Evolutionary conservation across 2,329 filamentous ascomycete genomes (phyloP).

Genomic region (Fusarium sp.): DNA sequence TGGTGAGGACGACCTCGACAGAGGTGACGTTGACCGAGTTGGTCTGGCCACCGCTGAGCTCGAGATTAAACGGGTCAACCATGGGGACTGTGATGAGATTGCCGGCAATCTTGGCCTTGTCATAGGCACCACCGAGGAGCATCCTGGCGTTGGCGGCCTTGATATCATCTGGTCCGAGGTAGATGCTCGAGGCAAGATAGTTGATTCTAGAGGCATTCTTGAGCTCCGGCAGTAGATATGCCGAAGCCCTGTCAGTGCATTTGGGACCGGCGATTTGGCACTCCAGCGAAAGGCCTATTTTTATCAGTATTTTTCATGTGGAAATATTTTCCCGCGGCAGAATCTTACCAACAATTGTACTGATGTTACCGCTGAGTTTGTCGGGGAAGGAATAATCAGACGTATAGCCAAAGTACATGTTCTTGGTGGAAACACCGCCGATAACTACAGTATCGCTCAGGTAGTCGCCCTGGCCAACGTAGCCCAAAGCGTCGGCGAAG

Average conservation of each 20-base stretch:
- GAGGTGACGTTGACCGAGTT: background rate
- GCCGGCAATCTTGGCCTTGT: background rate
- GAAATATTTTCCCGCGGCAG: no score
- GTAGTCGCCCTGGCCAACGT: background rate
- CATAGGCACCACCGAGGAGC: background rate
- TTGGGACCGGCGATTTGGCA: background rate
- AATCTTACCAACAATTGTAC: background rate
- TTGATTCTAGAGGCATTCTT: conserved; percentile 5
- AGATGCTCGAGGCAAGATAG: background rate
- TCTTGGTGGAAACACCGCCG: background rate
- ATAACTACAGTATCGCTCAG: background rate
- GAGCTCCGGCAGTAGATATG: background rate
- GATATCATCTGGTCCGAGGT: background rate
- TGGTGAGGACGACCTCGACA: background rate
- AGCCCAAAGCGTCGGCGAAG: background rate
- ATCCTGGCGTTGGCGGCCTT: background rate
- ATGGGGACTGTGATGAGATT: background rate
- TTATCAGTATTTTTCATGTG: no score
- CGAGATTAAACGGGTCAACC: background rate
- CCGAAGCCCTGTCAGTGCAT: background rate
- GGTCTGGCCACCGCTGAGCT: background rate
- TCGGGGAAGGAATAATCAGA: background rate
- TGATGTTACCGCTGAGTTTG: background rate
- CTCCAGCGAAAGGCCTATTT: conserved; percentile 1
- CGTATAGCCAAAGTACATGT: background rate